phyloP scores from a whole-genome alignment of 176 grass and related monocot genomes.

The Aegilops sharonensis region DNA sequence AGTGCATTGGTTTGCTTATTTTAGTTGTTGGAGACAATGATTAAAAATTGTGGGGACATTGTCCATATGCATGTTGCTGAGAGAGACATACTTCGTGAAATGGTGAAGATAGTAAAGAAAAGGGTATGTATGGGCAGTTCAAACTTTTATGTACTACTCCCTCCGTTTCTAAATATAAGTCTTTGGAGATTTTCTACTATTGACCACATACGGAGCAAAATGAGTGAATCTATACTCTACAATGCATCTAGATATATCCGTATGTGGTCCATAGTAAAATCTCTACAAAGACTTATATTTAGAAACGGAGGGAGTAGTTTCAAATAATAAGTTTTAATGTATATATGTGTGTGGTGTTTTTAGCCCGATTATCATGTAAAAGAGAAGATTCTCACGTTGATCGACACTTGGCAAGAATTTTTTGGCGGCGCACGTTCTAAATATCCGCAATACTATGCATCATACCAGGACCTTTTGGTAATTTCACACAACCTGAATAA shows the following conservation, averaged over 20 bases:
- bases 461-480: slow-evolving; percentile 92
- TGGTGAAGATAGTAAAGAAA: slow-evolving; percentile 98
- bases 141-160: slow-evolving; percentile 29
- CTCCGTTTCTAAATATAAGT: too few species aligned
- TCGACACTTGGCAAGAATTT: slow-evolving; percentile 96
- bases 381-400: slow-evolving; percentile 78
- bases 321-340: not conserved
- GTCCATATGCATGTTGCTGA: slow-evolving; percentile 85
- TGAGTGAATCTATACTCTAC: too few species aligned
- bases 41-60: slow-evolving; percentile 94
- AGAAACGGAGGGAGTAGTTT: too few species aligned
- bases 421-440: slow-evolving; percentile 65
- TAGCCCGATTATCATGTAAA: slow-evolving; percentile 82
- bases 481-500: slow-evolving; percentile 13
- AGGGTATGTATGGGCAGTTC: slow-evolving; percentile 54
- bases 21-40: slow-evolving; percentile 81
- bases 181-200: too few species aligned
- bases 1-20: slow-evolving; percentile 30
- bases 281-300: too few species aligned
- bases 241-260: too few species aligned
- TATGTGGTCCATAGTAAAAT: too few species aligned
- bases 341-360: slow-evolving; percentile 15
- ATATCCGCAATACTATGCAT: slow-evolving; percentile 83
- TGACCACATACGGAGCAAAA: too few species aligned
- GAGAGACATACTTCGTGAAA: slow-evolving; percentile 75